Evolutionary conservation across 441 rosid species (phyloP), one percentile per base, ranked within the genome.

Genomic region (Erysimum cheiri): DNA sequence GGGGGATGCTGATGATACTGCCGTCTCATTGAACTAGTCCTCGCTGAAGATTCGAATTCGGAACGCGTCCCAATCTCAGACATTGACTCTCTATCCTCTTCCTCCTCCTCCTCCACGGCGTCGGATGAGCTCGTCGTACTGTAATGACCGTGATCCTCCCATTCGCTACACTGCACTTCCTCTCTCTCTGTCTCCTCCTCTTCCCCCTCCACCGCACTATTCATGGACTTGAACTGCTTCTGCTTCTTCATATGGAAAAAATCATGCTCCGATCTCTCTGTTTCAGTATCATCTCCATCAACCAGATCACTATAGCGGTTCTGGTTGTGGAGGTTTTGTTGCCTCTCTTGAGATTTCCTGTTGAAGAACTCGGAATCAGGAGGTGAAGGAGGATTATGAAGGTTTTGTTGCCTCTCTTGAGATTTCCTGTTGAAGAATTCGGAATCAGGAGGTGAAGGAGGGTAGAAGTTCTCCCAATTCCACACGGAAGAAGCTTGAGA

Each of bases 151-250:
- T 85, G 92, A 72, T 91, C 93, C 4, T 81, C 98, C 97, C 96
- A 94, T 47, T 94, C 96, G 60, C 97, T 94, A 80, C 96, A 94
- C 74, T 85, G 96, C 17, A 94, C 98, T 71, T 94, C 98, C 81
- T 94, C 98, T 64, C 94, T 75, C 78, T 91, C 97, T 1, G 89
- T 79, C 81, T 86, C 88, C 46, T 75, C 82, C 5, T 76, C 90
- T 7, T 60, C 60, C 28, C 64, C 75, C 10, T 69, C 75, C 12
- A 65, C 73, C 6, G 66, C 60, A 14, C 66, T 70, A 10, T 43
- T 54, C 60, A 15, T 60, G 24, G 49, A 24, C 40, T 54, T 29
- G 56, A 63, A 64, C 10, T 60, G 75, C 49, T 67, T 75, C 60
- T 50, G 8, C 37, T 76, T 77, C 53, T 60, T 57, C 1, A 63